Evolutionary conservation across 2,329 filamentous ascomycete species (phyloP).

Genomic region (Ophiostoma sp.): DNA sequence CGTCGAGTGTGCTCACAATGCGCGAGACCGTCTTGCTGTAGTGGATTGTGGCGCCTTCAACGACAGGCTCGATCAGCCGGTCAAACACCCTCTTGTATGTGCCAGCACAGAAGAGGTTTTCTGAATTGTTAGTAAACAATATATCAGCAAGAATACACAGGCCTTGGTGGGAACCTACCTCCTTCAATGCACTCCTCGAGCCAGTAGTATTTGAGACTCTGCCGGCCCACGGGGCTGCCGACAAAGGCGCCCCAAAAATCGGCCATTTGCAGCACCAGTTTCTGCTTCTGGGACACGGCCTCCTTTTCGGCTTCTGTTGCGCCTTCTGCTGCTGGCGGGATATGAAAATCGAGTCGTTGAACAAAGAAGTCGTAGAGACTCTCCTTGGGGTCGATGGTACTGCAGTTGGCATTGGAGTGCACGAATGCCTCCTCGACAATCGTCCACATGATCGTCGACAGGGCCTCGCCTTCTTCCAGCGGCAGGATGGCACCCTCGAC

Average conservation of each 20-base stretch:
- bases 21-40: constrained; percentile 50
- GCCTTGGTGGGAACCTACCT: constrained; percentile 41
- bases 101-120: constrained; percentile 61
- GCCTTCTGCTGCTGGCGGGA: constrained; percentile 40
- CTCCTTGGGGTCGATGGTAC: constrained; percentile 47
- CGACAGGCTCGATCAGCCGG: constrained; percentile 57
- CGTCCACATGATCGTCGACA: constrained; percentile 62
- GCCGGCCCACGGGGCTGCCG: constrained; percentile 61
- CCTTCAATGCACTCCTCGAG: constrained; percentile 76
- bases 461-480: constrained; percentile 46
- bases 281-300: constrained; percentile 34
- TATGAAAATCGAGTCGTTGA: constrained; percentile 46
- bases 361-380: constrained; percentile 58
- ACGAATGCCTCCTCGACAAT: constrained; percentile 68
- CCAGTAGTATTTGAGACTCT: constrained; percentile 77
- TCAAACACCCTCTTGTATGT: constrained; percentile 62
- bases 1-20: constrained; percentile 41
- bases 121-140: constrained; percentile 37
- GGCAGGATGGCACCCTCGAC: constrained; percentile 55
- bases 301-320: neutral
- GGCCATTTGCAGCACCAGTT: constrained; percentile 53
- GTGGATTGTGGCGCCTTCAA: constrained; percentile 56
- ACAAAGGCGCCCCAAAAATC: constrained; percentile 72
- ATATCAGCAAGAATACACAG: neutral
- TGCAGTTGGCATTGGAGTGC: constrained; percentile 59